Conservation (phyloP, 495 filamentous ascomycete genomes). For the Neurospora pannonica region DNA sequence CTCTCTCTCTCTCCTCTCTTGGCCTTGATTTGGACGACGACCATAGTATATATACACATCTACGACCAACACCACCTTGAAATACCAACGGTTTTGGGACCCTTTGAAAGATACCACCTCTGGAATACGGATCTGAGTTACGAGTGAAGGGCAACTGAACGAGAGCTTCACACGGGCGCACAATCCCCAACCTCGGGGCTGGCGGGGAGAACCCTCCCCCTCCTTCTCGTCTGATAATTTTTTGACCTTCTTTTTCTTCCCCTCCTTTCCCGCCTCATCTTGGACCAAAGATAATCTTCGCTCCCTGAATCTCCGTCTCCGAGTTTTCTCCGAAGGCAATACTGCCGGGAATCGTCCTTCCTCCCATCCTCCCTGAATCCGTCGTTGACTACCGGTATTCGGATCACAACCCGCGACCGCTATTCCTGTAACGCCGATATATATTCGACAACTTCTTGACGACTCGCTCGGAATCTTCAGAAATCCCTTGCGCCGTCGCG, state of each 20-base stretch:
- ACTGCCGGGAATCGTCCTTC: neutral
- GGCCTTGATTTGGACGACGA: neutral
- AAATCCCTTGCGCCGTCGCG: neutral
- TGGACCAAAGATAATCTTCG: neutral
- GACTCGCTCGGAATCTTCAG: neutral
- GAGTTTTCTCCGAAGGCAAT: neutral
- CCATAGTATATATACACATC: neutral
- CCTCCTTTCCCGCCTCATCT: neutral
- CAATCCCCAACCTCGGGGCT: neutral
- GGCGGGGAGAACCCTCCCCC: neutral
- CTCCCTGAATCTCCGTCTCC: neutral
- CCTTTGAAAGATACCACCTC: neutral
- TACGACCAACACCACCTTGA: neutral
- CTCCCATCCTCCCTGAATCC: neutral
- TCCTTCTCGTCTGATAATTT: neutral
- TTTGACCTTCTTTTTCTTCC: neutral
- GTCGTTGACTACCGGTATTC: neutral
- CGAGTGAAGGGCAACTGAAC: neutral
- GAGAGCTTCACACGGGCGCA: neutral
- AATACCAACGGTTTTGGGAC: neutral
- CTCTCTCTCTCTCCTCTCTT: neutral
- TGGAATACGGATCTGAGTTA: neutral
- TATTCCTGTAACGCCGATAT: neutral
- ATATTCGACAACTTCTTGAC: neutral
- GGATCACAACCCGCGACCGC: neutral